Base-by-base conservation (phyloP, 1,139 yeast genomes). In the Saccharomyces hybrid region DNA sequence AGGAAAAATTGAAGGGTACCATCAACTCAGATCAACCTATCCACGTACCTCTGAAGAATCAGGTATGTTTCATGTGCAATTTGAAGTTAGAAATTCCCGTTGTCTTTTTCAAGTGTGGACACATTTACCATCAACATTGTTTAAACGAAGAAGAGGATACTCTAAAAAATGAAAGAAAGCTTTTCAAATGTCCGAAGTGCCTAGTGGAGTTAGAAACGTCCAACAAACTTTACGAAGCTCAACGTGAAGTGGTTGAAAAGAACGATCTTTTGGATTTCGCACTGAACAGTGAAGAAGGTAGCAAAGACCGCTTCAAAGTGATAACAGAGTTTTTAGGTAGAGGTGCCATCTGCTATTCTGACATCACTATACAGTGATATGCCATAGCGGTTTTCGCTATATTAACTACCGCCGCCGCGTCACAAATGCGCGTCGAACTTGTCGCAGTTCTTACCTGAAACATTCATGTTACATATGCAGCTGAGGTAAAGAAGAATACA, bases 111-210 rank as follows among this genome's bases (percentile, higher is more conserved):
- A 82, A 84, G 58, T 93, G 99, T 72, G 80, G 80, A 53, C 99
- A 93, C 65, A 83, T 95, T 3, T 90, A 82, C 66, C 99, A 93
- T 67, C 89, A 86, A 61, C 76, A 88, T 52, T 95, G 99, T 65
- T 70, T 93, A 25, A 77, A 78, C 51, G 84, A 83, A 32, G 74
- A 70, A 49, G 60, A 59, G 7, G 61, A 59, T 16, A 52, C 57
- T 4, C 30, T 48, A 3, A 56, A 56, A 26, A 59, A 57, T 3
- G 55, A 54, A 27, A 47, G 48, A 14, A 55, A 50, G 23, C 41
- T 62, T 28, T 64, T 63, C 57, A 74, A 73, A 54, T 90, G 98
- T 68, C 96, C 97, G 0, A 73, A 78, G 47, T 90, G 97, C 67
- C 69, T 82, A 2, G 79, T 81, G 27, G 88, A 86, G 51, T 70